phyloP scores from a whole-genome alignment of 306 rosid genomes.

The Dicorynia guianensis region DNA sequence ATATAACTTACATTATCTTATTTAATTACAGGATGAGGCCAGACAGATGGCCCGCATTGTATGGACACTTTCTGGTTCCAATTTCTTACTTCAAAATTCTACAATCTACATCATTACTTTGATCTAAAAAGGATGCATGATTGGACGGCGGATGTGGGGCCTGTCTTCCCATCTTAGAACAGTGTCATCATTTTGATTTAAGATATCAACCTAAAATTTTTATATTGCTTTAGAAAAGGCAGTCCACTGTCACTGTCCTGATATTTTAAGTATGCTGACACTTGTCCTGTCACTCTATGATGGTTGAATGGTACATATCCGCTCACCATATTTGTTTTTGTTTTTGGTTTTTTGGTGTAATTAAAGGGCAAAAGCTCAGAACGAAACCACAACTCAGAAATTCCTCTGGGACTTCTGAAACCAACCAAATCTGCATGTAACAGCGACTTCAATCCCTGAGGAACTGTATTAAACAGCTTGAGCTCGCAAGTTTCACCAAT shows the following conservation, averaged over 20 bases:
- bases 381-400: too few relatives aligned
- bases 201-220: conserved; percentile 43
- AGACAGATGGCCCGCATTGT: too few relatives aligned
- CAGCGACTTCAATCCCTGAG: too few relatives aligned
- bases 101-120: conserved; percentile 53
- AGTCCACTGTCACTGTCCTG: conserved; percentile 53
- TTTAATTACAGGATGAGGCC: too few relatives aligned
- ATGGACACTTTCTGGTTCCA: conserved; percentile 46
- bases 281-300: conserved; percentile 63
- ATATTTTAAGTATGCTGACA: conserved; percentile 52
- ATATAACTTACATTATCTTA: too few relatives aligned
- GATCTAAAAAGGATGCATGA: conserved; percentile 72
- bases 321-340: conserved; percentile 40
- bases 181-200: conserved; percentile 59
- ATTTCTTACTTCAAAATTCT: conserved; percentile 33
- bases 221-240: conserved; percentile 49
- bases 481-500: too few relatives aligned
- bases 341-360: too few relatives aligned
- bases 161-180: conserved; percentile 61
- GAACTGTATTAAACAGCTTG: too few relatives aligned
- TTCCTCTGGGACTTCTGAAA: too few relatives aligned
- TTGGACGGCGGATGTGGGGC: conserved; percentile 77
- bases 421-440: too few relatives aligned
- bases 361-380: too few relatives aligned
- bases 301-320: conserved; percentile 59